Evolutionary conservation across 2,329 filamentous ascomycete genomes (phyloP).

Genomic region (Botrytis cinerea): DNA sequence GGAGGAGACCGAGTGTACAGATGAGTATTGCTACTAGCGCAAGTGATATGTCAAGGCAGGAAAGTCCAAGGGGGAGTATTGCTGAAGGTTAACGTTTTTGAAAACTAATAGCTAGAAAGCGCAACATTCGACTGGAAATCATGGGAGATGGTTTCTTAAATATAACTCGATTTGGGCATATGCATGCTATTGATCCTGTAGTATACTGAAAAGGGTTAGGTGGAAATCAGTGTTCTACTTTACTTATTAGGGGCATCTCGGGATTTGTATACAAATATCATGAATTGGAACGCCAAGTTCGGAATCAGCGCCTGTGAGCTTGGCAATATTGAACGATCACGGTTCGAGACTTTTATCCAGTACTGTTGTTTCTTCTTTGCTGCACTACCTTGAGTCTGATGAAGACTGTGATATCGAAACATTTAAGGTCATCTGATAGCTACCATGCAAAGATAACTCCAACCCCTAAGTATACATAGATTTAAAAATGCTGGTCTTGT

Average conservation of each 20-base stretch:
- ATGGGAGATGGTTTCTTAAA: not conserved
- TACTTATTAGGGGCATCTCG: not conserved
- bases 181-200: not conserved
- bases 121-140: no score
- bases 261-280: not conserved
- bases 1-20: conserved; percentile 33
- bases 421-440: not conserved
- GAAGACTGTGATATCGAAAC: not conserved
- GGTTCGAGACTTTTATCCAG: not conserved
- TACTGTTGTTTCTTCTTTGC: not conserved
- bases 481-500: not conserved
- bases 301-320: not conserved
- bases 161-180: not conserved
- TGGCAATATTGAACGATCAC: not conserved
- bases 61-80: conserved; percentile 36
- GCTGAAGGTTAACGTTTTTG: conserved; percentile 20
- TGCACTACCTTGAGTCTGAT: not conserved
- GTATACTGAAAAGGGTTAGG: not conserved
- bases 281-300: not conserved
- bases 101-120: no score
- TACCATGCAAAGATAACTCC: not conserved
- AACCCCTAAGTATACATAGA: not conserved
- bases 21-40: conserved; percentile 23
- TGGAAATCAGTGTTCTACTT: not conserved
- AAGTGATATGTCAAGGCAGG: conserved; percentile 21